phyloP scores from a whole-genome alignment of 2,329 filamentous ascomycete genomes.

The Diaporthe humulicola region DNA sequence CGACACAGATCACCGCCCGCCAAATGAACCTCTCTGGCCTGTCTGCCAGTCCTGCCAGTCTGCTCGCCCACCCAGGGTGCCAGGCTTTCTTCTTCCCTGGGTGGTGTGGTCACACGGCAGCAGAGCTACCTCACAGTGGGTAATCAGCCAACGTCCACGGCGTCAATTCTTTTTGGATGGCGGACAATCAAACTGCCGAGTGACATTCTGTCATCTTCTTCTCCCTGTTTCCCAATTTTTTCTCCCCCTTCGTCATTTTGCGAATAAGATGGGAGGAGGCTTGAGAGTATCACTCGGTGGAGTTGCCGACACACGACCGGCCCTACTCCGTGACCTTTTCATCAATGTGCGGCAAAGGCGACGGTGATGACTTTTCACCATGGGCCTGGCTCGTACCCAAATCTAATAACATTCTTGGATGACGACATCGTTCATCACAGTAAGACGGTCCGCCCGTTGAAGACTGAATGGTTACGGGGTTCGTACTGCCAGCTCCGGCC shows the following conservation, averaged over 20 bases:
- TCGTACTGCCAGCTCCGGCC: background rate
- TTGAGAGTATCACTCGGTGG: constrained; percentile 7
- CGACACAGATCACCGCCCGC: constrained; percentile 10
- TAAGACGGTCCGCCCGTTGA: background rate
- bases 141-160: background rate
- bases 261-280: background rate
- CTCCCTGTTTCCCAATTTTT: background rate
- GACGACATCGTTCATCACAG: background rate
- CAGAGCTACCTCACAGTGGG: constrained; percentile 15
- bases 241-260: background rate
- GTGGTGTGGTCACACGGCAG: constrained; percentile 14
- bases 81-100: background rate
- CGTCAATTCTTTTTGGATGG: background rate
- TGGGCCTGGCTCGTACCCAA: background rate
- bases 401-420: background rate
- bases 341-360: background rate
- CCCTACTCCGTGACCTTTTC: background rate
- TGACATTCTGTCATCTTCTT: constrained; percentile 10
- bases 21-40: constrained; percentile 16
- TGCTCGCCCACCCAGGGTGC: background rate
- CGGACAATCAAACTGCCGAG: constrained; percentile 9
- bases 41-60: too few species aligned
- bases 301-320: background rate
- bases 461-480: background rate
- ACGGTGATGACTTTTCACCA: background rate